These are phyloP conservation scores for Luzula sylvatica DNA, from an alignment of 176 grass and related monocot genomes.

Conservation along the genomic window DNA sequence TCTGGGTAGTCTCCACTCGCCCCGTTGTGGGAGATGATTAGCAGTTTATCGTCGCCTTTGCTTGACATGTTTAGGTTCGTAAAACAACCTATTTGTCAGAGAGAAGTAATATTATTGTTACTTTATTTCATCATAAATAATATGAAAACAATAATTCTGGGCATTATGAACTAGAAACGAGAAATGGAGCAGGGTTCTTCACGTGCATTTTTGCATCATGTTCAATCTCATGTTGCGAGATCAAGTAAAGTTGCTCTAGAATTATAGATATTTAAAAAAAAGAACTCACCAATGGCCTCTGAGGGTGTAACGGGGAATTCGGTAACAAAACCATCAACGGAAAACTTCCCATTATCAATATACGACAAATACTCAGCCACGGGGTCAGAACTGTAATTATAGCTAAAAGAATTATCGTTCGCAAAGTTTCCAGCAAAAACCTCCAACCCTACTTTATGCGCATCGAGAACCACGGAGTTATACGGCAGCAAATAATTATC, in stretches of 20 bases:
- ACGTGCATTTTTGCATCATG: too few species aligned
- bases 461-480: slow-evolving; percentile 62
- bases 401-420: slow-evolving; percentile 62
- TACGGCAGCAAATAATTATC: slow-evolving; percentile 63
- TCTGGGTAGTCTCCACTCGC: slow-evolving; percentile 91
- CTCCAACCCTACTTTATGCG: slow-evolving; percentile 77
- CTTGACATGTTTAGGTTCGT: slow-evolving; percentile 63
- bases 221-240: too few species aligned
- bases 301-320: slow-evolving; percentile 78
- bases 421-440: slow-evolving; percentile 75
- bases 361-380: slow-evolving; percentile 62
- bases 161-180: too few species aligned
- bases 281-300: slow-evolving; percentile 57
- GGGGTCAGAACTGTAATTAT: slow-evolving; percentile 83
- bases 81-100: slow-evolving; percentile 62
- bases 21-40: slow-evolving; percentile 86
- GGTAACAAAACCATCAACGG: slow-evolving; percentile 84
- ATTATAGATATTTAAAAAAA: too few species aligned
- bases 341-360: slow-evolving; percentile 74
- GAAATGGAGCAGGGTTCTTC: too few species aligned
- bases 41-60: slow-evolving; percentile 52
- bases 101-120: slow-evolving; percentile 19
- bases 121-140: neutral
- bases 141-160: neutral
- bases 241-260: too few species aligned